Percentiles rank a stretch among this genome's conserved stretches.
These are phyloP conservation scores for Picochlorum sp. DNA, from an alignment of 139 green algal genomes.

Conservation along the genomic window DNA sequence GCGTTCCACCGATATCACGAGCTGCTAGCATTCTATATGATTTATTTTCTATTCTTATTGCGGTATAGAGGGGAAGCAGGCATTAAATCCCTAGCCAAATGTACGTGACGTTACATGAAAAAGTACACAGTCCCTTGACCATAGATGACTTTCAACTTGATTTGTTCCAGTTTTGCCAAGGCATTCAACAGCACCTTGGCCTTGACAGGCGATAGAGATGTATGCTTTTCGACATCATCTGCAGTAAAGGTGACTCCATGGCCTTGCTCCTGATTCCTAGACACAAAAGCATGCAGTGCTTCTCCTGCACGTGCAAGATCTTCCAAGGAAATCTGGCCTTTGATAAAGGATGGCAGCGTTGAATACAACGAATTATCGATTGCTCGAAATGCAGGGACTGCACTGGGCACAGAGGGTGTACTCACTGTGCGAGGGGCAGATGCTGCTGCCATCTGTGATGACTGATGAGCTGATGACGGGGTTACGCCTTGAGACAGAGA, in stretches of 20 bases:
- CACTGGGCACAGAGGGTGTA: slow-evolving; percentile 2
- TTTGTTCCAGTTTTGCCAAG: slow-evolving; percentile 25
- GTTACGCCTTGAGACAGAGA: background rate
- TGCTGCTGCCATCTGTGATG: too few species aligned
- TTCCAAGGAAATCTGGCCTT: slow-evolving; percentile 19
- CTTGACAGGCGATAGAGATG: slow-evolving; percentile 13
- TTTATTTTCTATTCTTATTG: too few species aligned
- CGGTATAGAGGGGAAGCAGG: too few species aligned
- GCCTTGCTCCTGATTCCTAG: background rate
- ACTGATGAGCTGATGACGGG: background rate
- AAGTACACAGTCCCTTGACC: slow-evolving; percentile 17
- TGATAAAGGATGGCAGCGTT: slow-evolving; percentile 23
- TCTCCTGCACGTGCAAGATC: slow-evolving; percentile 8
- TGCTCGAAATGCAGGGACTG: slow-evolving; percentile 8
- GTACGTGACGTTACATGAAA: background rate
- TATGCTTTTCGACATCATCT: slow-evolving; percentile 15
- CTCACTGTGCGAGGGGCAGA: background rate
- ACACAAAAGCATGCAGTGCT: slow-evolving; percentile 6
- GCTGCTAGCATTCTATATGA: too few species aligned
- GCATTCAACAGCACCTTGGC: slow-evolving; percentile 22
- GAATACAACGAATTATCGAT: slow-evolving; percentile 9
- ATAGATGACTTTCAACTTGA: slow-evolving; percentile 23
- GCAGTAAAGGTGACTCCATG: slow-evolving; percentile 12
- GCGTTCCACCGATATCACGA: too few species aligned
- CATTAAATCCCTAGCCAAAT: background rate